phyloP scores from a whole-genome alignment of 2,329 filamentous ascomycete genomes.

The Ceratocystis destructans region DNA sequence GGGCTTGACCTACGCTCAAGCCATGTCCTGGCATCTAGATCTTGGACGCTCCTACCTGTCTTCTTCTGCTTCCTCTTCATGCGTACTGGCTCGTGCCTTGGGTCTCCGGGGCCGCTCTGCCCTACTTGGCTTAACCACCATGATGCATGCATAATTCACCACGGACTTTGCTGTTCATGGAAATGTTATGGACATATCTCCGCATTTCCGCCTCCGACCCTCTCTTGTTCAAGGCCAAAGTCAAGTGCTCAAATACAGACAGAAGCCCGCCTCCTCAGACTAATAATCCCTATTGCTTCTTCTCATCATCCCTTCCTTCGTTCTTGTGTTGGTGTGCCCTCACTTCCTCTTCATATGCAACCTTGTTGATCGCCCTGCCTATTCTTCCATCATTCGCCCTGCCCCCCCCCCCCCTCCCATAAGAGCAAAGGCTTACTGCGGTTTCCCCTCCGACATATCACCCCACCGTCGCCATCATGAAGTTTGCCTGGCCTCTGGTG shows the following conservation, averaged over 20 bases:
- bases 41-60: no score
- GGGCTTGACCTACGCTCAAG: background rate
- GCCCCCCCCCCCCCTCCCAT: no score
- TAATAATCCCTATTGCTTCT: background rate
- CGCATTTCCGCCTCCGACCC: background rate
- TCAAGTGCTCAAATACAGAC: background rate
- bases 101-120: background rate
- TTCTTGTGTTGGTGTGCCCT: background rate
- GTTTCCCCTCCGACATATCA: background rate
- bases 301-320: background rate
- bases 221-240: background rate
- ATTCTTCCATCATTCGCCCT: background rate
- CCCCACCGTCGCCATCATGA: background rate
- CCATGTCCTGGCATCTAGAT: background rate
- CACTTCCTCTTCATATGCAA: no score
- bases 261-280: background rate
- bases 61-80: background rate
- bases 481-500: conserved; percentile 2
- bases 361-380: no score
- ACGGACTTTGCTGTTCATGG: background rate
- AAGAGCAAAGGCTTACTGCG: background rate
- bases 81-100: background rate
- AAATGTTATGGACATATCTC: background rate
- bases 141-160: background rate
- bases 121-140: background rate